phyloP scores from a whole-genome alignment of 192 early-diverging fungal species.

The Phycomyces blakesleeanus region DNA sequence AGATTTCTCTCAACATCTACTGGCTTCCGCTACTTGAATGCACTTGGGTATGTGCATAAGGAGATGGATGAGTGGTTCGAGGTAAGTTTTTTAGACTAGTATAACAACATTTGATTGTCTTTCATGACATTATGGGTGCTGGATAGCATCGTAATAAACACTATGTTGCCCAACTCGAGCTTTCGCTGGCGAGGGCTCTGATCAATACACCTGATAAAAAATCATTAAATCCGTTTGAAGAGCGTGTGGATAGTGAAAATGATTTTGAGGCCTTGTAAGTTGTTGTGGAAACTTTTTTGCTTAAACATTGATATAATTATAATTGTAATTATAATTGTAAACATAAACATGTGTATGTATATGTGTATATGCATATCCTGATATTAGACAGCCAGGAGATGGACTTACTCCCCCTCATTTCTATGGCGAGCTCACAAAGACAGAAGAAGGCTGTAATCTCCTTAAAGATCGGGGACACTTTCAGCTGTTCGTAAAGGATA shows the following conservation, averaged over 20 bases:
- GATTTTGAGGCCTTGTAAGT: slow-evolving; percentile 33
- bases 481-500: slow-evolving; percentile 51
- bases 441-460: slow-evolving; percentile 64
- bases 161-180: slow-evolving; percentile 65
- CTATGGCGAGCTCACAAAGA: slow-evolving; percentile 75
- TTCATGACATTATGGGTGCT: too few relatives aligned
- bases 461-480: slow-evolving; percentile 68
- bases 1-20: slow-evolving; percentile 64
- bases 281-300: too few relatives aligned
- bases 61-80: slow-evolving; percentile 83
- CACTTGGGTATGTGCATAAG: slow-evolving; percentile 66
- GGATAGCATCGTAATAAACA: slow-evolving; percentile 45
- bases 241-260: slow-evolving; percentile 35
- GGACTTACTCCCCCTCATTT: slow-evolving; percentile 65
- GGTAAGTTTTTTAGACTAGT: too few relatives aligned
- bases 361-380: too few relatives aligned
- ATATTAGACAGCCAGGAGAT: slow-evolving; percentile 37
- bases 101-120: too few relatives aligned
- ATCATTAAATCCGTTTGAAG: slow-evolving; percentile 31
- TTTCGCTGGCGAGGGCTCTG: slow-evolving; percentile 52
- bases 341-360: too few relatives aligned
- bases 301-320: too few relatives aligned
- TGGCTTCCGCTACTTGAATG: slow-evolving; percentile 68
- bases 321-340: too few relatives aligned
- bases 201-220: slow-evolving; percentile 33